Percentiles rank a stretch among this genome's conserved stretches.
Conservation (phyloP, 768 basidiomycete species). For the Mycena alexandri region DNA sequence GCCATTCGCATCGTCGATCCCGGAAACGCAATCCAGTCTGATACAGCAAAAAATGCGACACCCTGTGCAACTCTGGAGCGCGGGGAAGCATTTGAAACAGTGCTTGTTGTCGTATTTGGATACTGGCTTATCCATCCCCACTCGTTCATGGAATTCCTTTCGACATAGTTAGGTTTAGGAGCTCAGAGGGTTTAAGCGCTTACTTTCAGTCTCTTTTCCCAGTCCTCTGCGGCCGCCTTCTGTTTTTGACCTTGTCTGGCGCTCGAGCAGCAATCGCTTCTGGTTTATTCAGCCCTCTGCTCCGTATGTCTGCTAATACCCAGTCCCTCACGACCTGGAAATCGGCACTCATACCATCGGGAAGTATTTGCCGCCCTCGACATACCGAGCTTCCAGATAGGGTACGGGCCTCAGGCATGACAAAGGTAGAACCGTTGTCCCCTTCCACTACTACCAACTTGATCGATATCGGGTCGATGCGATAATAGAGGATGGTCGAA, state of each 20-base stretch:
- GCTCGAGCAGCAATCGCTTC: neutral
- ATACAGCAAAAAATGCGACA: slow-evolving; percentile 2
- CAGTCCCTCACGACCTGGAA: slow-evolving; percentile 1
- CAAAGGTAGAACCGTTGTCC: neutral
- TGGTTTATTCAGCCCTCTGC: neutral
- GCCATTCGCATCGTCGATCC: neutral
- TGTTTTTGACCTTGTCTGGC: neutral
- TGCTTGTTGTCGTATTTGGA: neutral
- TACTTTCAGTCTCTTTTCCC: neutral
- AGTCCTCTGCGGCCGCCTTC: neutral
- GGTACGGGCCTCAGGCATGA: neutral
- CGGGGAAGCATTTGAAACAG: neutral
- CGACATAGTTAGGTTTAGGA: neutral
- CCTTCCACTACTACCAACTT: slow-evolving; percentile 1
- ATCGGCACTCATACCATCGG: neutral
- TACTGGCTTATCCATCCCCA: neutral
- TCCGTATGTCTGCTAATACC: neutral
- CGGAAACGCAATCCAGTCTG: neutral
- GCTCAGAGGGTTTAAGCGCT: too few relatives aligned
- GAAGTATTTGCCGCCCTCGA: neutral
- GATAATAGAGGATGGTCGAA: neutral
- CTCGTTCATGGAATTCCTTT: neutral
- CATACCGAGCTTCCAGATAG: neutral
- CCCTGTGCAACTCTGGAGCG: neutral
- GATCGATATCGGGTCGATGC: neutral